These are phyloP conservation scores for Beta macrorhiza DNA, from an alignment of 179 eudicot species.

Conservation along the genomic window DNA sequence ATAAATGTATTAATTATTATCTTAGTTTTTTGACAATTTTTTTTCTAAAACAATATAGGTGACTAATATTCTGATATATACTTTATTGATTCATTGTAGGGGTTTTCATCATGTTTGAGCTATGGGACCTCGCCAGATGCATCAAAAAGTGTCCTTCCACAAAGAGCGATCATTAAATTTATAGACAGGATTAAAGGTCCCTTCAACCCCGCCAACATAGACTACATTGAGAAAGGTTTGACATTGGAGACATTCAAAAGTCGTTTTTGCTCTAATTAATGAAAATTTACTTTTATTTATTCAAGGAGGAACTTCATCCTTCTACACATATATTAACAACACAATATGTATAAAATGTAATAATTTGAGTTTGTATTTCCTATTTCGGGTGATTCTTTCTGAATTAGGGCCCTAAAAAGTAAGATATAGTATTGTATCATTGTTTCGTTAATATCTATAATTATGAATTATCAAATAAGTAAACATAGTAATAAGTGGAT, in stretches of 20 bases:
- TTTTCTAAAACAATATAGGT: no score
- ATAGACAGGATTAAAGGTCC: conserved; percentile 71
- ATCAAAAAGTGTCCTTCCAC: conserved; percentile 68
- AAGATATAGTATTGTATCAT: no score
- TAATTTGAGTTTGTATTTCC: no score
- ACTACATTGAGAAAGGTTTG: conserved; percentile 63
- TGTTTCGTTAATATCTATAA: no score
- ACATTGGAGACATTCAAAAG: conserved; percentile 49
- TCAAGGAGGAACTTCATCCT: neutral
- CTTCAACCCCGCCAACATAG: conserved; percentile 63
- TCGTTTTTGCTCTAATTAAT: conserved; percentile 13
- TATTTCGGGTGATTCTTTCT: no score
- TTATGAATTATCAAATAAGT: no score
- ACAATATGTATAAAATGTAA: no score
- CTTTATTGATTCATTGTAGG: conserved; percentile 34
- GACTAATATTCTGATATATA: no score
- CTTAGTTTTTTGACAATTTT: no score
- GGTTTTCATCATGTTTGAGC: conserved; percentile 81
- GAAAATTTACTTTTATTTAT: neutral
- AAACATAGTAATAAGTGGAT: no score
- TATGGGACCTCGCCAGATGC: conserved; percentile 59
- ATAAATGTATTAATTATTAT: no score
- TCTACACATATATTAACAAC: neutral
- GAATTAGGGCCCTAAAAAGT: no score
- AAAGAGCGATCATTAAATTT: conserved; percentile 59